These are phyloP conservation scores for Artemisia tridentata DNA, from an alignment of 129 eudicot species.

Conservation along the genomic window DNA sequence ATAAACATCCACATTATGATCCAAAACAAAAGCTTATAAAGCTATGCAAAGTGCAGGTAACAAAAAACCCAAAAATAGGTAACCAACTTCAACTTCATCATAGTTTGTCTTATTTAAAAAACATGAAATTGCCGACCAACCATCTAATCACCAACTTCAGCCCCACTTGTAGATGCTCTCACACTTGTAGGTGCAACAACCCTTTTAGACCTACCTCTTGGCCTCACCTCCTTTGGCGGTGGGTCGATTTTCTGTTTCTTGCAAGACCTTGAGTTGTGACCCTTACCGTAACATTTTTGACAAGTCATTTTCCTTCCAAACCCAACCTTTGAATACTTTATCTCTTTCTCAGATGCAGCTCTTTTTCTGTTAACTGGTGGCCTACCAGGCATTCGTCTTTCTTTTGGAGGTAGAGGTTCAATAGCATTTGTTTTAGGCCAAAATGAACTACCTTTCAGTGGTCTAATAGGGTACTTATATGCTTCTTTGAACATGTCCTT, in stretches of 20 bases:
- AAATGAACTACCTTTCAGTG: neutral
- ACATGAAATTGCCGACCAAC: no score
- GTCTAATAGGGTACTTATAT: no score
- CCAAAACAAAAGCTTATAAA: no score
- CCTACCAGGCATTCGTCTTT: neutral
- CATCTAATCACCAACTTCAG: neutral
- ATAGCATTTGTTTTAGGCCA: neutral
- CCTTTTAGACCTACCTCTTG: neutral
- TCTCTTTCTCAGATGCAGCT: neutral
- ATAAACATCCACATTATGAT: no score
- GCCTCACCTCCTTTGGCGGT: neutral
- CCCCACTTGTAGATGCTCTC: neutral
- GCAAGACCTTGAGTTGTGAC: conserved; percentile 3
- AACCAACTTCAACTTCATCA: no score
- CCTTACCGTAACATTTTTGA: neutral
- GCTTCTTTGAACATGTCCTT: neutral
- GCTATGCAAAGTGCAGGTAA: no score
- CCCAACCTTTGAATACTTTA: neutral
- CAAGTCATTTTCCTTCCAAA: neutral
- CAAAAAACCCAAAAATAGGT: no score
- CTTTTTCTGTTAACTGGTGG: neutral
- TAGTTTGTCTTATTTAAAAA: no score
- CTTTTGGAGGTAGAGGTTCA: neutral
- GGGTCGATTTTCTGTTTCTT: neutral
- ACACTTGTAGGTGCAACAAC: neutral